phyloP scores from a whole-genome alignment of 83 land plant species.

The Picea mariana region DNA sequence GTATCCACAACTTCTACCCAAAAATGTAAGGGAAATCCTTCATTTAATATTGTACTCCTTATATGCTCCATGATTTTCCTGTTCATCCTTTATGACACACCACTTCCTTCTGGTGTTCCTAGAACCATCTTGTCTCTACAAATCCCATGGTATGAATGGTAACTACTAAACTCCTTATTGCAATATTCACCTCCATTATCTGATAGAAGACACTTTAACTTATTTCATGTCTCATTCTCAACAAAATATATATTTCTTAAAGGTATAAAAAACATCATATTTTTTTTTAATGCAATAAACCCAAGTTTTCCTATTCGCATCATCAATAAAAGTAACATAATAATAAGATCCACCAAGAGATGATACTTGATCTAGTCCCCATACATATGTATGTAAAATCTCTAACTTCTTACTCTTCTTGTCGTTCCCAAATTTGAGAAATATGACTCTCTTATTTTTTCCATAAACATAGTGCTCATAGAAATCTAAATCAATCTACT shows the following conservation, averaged over 20 bases:
- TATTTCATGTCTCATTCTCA: constrained; percentile 1
- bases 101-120: neutral
- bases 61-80: neutral
- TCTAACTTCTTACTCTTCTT: constrained; percentile 5
- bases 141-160: too few species aligned
- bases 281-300: constrained; percentile 8
- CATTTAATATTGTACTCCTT: neutral
- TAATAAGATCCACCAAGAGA: constrained; percentile 7
- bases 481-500: too few species aligned
- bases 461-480: too few species aligned
- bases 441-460: neutral
- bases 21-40: neutral
- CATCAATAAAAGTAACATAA: constrained; percentile 20
- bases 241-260: constrained; percentile 6
- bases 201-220: neutral
- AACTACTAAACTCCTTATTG: too few species aligned
- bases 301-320: constrained; percentile 10
- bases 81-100: neutral
- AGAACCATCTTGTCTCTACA: neutral
- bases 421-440: neutral
- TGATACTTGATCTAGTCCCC: neutral
- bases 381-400: constrained; percentile 20
- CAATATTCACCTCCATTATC: constrained; percentile 2
- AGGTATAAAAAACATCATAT: neutral
- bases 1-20: neutral